phyloP scores from a whole-genome alignment of 257 asterid genomes.

The Solanum lycopersicoides region DNA sequence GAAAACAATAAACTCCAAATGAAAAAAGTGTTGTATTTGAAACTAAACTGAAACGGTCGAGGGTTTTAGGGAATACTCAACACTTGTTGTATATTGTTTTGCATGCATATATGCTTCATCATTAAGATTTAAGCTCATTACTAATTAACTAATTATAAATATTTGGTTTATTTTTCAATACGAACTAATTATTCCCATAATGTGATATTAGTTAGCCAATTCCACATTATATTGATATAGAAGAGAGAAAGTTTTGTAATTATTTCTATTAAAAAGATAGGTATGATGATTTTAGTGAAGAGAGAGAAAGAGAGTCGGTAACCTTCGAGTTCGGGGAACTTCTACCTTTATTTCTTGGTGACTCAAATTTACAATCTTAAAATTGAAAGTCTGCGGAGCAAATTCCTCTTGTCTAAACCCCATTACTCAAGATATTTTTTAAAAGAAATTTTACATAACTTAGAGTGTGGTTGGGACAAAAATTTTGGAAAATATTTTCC shows the following conservation, averaged over 20 bases:
- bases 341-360: too few relatives aligned
- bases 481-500: too few relatives aligned
- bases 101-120: neutral
- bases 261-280: neutral
- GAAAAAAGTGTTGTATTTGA: neutral
- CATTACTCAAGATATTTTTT: too few relatives aligned
- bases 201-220: neutral
- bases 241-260: neutral
- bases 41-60: neutral
- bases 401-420: too few relatives aligned
- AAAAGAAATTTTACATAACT: too few relatives aligned
- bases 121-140: neutral
- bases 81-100: neutral
- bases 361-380: too few relatives aligned
- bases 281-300: too few relatives aligned
- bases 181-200: too few relatives aligned
- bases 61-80: neutral
- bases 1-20: neutral
- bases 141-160: neutral
- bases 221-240: neutral
- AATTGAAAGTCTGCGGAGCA: too few relatives aligned
- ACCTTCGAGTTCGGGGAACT: too few relatives aligned
- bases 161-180: neutral
- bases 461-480: too few relatives aligned
- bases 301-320: too few relatives aligned